A percentile compares a stretch with the other conserved stretches of the same genome.
phyloP scores from a whole-genome alignment of 768 basidiomycete genomes.

The Leucocoprinus birnbaumii region DNA sequence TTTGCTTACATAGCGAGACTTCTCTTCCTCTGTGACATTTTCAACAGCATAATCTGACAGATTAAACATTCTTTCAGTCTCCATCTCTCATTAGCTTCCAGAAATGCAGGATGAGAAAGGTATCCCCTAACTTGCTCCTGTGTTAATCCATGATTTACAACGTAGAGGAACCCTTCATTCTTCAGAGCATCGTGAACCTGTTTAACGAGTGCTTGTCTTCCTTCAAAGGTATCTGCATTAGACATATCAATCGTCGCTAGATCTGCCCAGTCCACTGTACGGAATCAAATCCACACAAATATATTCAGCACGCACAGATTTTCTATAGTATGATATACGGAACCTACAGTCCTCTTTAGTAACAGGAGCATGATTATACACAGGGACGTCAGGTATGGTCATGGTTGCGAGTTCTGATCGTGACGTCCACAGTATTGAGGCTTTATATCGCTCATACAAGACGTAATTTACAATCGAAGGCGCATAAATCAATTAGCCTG shows the following conservation, averaged over 20 bases:
- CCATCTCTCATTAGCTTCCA: neutral
- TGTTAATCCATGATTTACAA: neutral
- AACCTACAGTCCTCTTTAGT: neutral
- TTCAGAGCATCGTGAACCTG: neutral
- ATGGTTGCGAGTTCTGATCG: neutral
- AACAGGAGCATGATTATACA: neutral
- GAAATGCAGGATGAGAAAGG: too few species aligned
- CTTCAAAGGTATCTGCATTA: neutral
- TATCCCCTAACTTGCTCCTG: neutral
- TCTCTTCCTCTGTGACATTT: neutral
- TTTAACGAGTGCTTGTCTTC: neutral
- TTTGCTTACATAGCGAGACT: neutral
- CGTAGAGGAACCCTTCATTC: neutral
- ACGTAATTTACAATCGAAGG: too few species aligned
- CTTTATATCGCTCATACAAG: too few species aligned
- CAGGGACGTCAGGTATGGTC: neutral
- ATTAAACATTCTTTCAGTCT: neutral
- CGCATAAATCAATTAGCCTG: too few species aligned
- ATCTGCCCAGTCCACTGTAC: neutral
- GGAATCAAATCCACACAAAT: too few species aligned
- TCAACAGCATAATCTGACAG: neutral
- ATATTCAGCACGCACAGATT: too few species aligned
- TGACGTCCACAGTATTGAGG: too few species aligned
- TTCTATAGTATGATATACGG: too few species aligned
- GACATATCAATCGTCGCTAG: neutral